Percentiles rank a stretch among this genome's conserved stretches.
Evolutionary conservation across 2,329 filamentous ascomycete genomes (phyloP).

Genomic region (Alternaria hordeiaustralica): DNA sequence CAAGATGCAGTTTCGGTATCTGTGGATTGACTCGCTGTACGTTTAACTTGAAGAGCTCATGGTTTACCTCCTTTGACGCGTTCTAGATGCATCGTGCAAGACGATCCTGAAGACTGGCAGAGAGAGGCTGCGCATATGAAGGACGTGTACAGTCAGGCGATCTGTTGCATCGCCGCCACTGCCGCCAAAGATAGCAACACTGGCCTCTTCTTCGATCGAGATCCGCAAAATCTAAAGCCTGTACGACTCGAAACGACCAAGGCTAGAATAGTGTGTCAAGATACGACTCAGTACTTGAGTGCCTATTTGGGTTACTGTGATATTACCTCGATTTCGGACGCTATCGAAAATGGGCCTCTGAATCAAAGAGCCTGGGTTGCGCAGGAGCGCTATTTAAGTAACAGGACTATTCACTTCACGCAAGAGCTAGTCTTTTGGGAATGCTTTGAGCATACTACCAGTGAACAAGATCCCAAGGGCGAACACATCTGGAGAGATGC

Average conservation of each 20-base stretch:
- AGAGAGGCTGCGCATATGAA: constrained; percentile 9
- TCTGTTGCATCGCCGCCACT: constrained; percentile 16
- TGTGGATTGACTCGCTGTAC: not conserved
- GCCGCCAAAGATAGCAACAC: not conserved
- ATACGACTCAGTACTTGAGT: too few species aligned
- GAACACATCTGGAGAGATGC: too few species aligned
- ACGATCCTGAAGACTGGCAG: constrained; percentile 13
- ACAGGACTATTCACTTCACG: constrained; percentile 19
- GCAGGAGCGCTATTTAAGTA: constrained; percentile 21
- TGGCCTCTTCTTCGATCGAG: constrained; percentile 7
- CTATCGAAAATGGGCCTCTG: constrained; percentile 7
- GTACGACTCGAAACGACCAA: too few species aligned
- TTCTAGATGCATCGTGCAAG: constrained; percentile 29
- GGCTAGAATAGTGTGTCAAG: too few species aligned
- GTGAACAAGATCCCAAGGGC: too few species aligned
- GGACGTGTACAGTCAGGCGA: constrained; percentile 11
- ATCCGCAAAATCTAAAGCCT: too few species aligned
- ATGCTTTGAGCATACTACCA: too few species aligned
- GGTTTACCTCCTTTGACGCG: too few species aligned
- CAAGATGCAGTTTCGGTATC: too few species aligned
- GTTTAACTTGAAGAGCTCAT: too few species aligned
- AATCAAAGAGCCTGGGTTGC: constrained; percentile 23
- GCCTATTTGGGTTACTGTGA: too few species aligned
- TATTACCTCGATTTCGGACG: too few species aligned
- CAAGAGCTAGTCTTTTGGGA: constrained; percentile 18